These are phyloP conservation scores for Paragyromitra xinjiangensis DNA, from an alignment of 495 filamentous ascomycete species.

Conservation along the genomic window DNA sequence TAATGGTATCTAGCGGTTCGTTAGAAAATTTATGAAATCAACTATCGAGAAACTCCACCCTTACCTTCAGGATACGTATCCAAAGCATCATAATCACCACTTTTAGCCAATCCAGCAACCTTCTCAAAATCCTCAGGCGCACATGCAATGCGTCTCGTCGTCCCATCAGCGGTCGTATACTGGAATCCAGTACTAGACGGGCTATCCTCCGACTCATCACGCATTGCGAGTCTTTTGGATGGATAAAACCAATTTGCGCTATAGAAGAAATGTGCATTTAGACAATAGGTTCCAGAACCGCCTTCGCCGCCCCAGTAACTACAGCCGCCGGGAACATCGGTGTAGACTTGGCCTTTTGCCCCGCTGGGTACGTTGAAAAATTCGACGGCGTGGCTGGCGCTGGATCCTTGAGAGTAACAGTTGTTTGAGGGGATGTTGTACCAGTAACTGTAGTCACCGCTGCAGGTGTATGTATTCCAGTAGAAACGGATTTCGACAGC, in stretches of 20 bases:
- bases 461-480: background rate
- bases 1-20: background rate
- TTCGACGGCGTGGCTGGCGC: background rate
- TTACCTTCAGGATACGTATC: constrained; percentile 7
- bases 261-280: background rate
- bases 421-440: constrained; percentile 16
- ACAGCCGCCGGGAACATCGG: background rate
- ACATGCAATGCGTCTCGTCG: background rate
- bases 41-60: background rate
- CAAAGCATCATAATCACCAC: background rate
- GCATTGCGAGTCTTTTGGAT: background rate
- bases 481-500: constrained; percentile 18
- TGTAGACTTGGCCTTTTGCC: constrained; percentile 12
- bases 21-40: background rate
- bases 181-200: constrained; percentile 2
- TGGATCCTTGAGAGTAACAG: background rate
- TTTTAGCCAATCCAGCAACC: background rate
- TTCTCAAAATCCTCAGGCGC: background rate
- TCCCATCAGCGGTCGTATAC: constrained; percentile 11
- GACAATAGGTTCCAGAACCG: constrained; percentile 15
- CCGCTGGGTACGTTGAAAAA: constrained; percentile 16
- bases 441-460: constrained; percentile 6
- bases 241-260: constrained; percentile 17
- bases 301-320: background rate
- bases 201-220: constrained; percentile 1